These are phyloP conservation scores for Penicillium sp. DNA, from an alignment of 2,329 filamentous ascomycete species.

Conservation along the genomic window DNA sequence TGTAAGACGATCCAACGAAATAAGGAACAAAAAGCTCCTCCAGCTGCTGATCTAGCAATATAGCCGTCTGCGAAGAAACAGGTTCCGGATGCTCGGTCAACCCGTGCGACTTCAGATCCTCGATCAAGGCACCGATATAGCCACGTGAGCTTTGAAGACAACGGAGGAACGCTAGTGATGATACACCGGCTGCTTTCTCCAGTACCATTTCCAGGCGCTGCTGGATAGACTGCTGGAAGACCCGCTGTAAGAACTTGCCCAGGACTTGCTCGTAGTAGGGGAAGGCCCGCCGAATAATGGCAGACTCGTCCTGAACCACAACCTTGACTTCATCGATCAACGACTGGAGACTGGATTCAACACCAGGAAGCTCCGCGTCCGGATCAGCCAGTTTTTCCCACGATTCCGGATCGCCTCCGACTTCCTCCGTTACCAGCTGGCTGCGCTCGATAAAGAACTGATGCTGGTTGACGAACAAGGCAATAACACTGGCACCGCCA, in stretches of 20 bases:
- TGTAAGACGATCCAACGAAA: conserved; percentile 63
- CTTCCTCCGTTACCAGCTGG: conserved; percentile 84
- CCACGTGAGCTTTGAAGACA: conserved; percentile 86
- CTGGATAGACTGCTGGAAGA: conserved; percentile 98
- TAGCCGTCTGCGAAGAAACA: conserved; percentile 78
- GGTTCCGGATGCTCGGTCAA: conserved; percentile 93
- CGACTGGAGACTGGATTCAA: conserved; percentile 88
- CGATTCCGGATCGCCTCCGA: conserved; percentile 58
- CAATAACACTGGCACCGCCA: conserved; percentile 91
- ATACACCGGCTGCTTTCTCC: conserved; percentile 89
- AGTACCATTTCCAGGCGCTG: conserved; percentile 93
- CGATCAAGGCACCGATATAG: conserved; percentile 82
- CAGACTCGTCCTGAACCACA: conserved; percentile 94
- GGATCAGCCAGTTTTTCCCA: conserved; percentile 95
- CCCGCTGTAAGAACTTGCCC: conserved; percentile 86
- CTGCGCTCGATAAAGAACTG: conserved; percentile 98
- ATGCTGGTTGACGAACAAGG: conserved; percentile 95
- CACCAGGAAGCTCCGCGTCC: conserved; percentile 83
- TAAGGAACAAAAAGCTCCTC: conserved; percentile 66
- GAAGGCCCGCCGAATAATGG: conserved; percentile 94
- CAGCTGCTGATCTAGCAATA: conserved; percentile 64
- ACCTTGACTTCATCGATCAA: conserved; percentile 92
- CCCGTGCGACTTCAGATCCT: conserved; percentile 91
- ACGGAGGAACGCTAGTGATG: conserved; percentile 84
- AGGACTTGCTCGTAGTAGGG: conserved; percentile 94